These are phyloP conservation scores for Ceratobasidium sp. DNA, from an alignment of 1,284 basidiomycete species.

Conservation along the genomic window DNA sequence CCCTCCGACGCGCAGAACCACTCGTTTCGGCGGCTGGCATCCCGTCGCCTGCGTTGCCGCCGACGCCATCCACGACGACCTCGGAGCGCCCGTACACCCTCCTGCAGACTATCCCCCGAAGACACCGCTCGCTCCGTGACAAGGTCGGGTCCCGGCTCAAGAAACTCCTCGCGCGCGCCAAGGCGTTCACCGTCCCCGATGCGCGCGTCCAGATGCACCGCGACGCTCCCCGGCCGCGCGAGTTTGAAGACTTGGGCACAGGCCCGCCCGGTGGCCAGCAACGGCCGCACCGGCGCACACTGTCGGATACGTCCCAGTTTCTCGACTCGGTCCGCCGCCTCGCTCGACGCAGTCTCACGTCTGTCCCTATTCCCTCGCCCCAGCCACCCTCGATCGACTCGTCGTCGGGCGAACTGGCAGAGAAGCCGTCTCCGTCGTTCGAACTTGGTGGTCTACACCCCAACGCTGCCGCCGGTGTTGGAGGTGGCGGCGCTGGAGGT, in stretches of 20 bases:
- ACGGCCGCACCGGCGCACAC: conserved; percentile 16
- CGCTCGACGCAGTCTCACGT: conserved; percentile 13
- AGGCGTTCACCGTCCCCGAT: conserved; percentile 19
- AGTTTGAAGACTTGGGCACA: conserved; percentile 15
- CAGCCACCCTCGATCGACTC: not conserved
- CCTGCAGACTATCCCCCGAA: conserved; percentile 6
- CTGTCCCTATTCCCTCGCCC: not conserved
- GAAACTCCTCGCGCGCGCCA: conserved; percentile 28
- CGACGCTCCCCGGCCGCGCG: not conserved
- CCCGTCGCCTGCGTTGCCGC: conserved; percentile 4
- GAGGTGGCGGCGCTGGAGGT: too few relatives aligned
- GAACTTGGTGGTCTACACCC: conserved; percentile 6
- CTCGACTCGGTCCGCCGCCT: conserved; percentile 5
- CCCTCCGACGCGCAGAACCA: conserved; percentile 32
- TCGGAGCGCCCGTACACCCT: conserved; percentile 6
- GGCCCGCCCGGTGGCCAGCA: not conserved
- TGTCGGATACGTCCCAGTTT: conserved; percentile 19
- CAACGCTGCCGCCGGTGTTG: not conserved
- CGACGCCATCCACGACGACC: not conserved
- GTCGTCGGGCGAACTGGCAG: not conserved
- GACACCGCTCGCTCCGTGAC: conserved; percentile 26
- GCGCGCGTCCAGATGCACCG: not conserved
- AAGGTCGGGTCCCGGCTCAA: conserved; percentile 27
- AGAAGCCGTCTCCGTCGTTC: not conserved
- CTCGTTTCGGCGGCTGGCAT: conserved; percentile 21